phyloP scores from a whole-genome alignment of 1,284 basidiomycete species.

The Phenoliferia sp. region DNA sequence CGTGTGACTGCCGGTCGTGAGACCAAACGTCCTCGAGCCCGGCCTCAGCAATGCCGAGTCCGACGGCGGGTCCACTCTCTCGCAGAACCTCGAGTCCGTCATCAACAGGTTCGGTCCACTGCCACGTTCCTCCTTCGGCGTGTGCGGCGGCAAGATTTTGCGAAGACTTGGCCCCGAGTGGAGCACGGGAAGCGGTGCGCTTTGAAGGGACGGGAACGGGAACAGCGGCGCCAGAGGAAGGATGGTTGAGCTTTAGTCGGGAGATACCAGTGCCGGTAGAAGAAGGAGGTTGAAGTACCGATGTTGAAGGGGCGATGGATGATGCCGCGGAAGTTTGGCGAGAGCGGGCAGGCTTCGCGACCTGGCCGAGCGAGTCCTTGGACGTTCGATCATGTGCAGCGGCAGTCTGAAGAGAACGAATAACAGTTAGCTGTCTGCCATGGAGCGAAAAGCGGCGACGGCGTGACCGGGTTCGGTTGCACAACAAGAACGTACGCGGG shows the following conservation, averaged over 20 bases:
- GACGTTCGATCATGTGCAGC: constrained; percentile 11
- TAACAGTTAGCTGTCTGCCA: neutral
- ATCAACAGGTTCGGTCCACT: neutral
- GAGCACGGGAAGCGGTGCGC: neutral
- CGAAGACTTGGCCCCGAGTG: neutral
- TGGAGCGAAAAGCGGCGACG: neutral
- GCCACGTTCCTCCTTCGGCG: neutral
- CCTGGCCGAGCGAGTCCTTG: constrained; percentile 12
- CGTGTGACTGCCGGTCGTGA: neutral
- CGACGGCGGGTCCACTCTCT: neutral
- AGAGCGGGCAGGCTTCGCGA: constrained; percentile 22
- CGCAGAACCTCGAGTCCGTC: neutral
- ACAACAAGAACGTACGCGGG: constrained; percentile 7
- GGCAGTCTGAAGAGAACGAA: neutral
- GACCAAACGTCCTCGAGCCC: neutral
- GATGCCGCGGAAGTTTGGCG: constrained; percentile 17
- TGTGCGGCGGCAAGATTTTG: neutral
- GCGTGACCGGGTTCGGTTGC: neutral
- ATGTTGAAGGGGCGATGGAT: neutral
- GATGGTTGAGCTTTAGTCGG: constrained; percentile 17
- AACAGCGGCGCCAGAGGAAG: constrained; percentile 10
- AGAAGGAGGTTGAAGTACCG: constrained; percentile 19
- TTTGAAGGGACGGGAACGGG: neutral
- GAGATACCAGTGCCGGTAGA: constrained; percentile 26
- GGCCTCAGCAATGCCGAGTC: neutral